phyloP scores from a whole-genome alignment of 768 basidiomycete genomes.

The Boletus edulis region DNA sequence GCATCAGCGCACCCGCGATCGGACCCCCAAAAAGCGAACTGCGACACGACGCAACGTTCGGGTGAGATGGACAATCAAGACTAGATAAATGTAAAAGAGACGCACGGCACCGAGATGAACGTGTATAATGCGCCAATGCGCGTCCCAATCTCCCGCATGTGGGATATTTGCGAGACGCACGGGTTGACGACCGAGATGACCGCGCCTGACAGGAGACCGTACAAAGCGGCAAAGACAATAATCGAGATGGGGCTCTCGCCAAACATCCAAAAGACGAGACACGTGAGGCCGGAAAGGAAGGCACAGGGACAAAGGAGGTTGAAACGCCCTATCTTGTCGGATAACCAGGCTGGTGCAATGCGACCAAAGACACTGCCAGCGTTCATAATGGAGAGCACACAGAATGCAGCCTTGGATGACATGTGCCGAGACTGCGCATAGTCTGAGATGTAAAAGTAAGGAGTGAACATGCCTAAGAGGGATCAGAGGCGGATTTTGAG shows the following conservation, averaged over 20 bases:
- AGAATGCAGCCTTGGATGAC: slow-evolving; percentile 42
- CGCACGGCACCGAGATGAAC: slow-evolving; percentile 68
- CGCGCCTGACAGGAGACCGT: slow-evolving; percentile 66
- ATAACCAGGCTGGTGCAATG: slow-evolving; percentile 58
- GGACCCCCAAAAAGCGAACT: slow-evolving; percentile 68
- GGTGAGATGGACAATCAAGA: background rate
- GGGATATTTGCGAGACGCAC: slow-evolving; percentile 65
- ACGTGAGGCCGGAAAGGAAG: slow-evolving; percentile 59
- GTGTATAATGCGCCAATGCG: slow-evolving; percentile 65
- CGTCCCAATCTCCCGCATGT: slow-evolving; percentile 54
- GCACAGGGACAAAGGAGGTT: slow-evolving; percentile 65
- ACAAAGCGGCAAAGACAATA: slow-evolving; percentile 51
- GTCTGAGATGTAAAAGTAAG: slow-evolving; percentile 67
- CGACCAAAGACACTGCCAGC: slow-evolving; percentile 66
- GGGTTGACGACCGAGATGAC: slow-evolving; percentile 68
- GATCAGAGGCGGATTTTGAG: background rate
- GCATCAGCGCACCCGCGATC: slow-evolving; percentile 56
- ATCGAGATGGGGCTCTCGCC: slow-evolving; percentile 39
- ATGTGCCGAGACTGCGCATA: slow-evolving; percentile 47
- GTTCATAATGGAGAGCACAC: slow-evolving; percentile 65
- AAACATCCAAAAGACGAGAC: slow-evolving; percentile 57
- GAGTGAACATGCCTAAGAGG: slow-evolving; percentile 61
- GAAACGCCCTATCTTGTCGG: slow-evolving; percentile 64
- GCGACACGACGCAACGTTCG: background rate
- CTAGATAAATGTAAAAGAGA: slow-evolving; percentile 18